Conservation (phyloP, 73 alveolate genomes). For the Stentor coeruleus region DNA sequence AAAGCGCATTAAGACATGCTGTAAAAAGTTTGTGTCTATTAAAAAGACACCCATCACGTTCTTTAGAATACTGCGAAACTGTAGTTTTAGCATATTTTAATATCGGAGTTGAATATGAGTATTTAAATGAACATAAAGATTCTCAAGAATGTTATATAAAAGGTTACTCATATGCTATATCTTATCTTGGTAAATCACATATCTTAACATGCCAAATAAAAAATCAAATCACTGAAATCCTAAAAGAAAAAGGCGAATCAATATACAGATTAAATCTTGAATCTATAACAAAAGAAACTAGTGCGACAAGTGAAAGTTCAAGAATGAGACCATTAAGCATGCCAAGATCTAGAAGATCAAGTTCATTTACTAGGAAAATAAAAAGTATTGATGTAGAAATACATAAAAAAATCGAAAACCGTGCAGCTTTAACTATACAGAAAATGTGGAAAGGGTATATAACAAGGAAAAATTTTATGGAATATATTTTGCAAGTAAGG, state of each 20-base stretch:
- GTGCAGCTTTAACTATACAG: neutral
- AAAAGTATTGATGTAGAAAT: constrained; percentile 1
- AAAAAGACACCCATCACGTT: neutral
- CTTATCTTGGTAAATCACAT: neutral
- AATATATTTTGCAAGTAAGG: neutral
- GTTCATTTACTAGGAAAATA: neutral
- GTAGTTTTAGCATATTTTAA: constrained; percentile 18
- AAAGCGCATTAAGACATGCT: constrained; percentile 25
- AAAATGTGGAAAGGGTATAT: neutral
- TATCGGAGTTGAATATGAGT: constrained; percentile 30
- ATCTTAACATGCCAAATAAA: neutral
- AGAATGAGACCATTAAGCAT: neutral
- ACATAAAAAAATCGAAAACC: neutral
- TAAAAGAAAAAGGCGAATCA: neutral
- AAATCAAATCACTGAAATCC: neutral
- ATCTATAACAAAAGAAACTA: neutral
- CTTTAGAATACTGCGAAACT: neutral
- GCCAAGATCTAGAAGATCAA: neutral
- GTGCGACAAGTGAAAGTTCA: neutral
- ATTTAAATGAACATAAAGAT: neutral
- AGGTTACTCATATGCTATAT: constrained; percentile 1
- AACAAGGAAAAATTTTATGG: neutral
- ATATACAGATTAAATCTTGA: neutral
- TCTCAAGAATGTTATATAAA: neutral
- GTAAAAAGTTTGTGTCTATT: neutral